Evolutionary conservation across 495 filamentous ascomycete genomes (phyloP), one percentile per base, ranked within the genome.

Genomic region (Baudoinia panamericana): DNA sequence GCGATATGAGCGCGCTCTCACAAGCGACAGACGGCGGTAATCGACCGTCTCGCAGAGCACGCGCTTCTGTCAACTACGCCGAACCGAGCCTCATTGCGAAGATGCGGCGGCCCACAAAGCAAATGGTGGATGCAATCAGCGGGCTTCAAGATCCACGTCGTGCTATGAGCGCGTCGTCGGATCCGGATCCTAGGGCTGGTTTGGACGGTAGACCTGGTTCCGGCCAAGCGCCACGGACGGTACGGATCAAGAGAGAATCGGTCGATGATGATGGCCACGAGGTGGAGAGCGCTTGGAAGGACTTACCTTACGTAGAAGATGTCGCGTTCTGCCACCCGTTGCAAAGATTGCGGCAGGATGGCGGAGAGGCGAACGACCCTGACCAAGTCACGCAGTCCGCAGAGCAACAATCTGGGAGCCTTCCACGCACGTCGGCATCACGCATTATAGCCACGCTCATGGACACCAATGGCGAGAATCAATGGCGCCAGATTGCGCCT

Each of bases 51-150:
- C 53, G 61, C 28, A 52, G 61, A 22, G 61, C 53, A 3, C 44
- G 61, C 5, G 36, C 51, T 3, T 48, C 52, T 27, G 61, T 64
- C 25, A 64, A 54, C 54, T 65, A 65, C 36, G 56, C 61, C 19
- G 62, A 65, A 41, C 62, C 62, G 10, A 59, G 41, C 29, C 42
- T 63, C 20, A 50, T 46, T 23, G 45, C 41, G 5, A 64, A 64
- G 36, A 61, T 64, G 56, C 51, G 61, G n/a, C 55, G 61, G 12
- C 58, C 61, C 1, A 40, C 26, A 12, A 60, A 64, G 44, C 45
- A 60, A 26, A 45, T 63, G 24, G 55, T 56, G 10, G 60, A 61
- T 46, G 61, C 61, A 5, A 46, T 64, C 7, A 48, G 25, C 10
- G 45, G 50, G 5, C 39, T 50, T 7, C 33, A 45, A 16, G 49